These are phyloP conservation scores for Flaveria brownii DNA, from an alignment of 129 eudicot species.

Conservation along the genomic window DNA sequence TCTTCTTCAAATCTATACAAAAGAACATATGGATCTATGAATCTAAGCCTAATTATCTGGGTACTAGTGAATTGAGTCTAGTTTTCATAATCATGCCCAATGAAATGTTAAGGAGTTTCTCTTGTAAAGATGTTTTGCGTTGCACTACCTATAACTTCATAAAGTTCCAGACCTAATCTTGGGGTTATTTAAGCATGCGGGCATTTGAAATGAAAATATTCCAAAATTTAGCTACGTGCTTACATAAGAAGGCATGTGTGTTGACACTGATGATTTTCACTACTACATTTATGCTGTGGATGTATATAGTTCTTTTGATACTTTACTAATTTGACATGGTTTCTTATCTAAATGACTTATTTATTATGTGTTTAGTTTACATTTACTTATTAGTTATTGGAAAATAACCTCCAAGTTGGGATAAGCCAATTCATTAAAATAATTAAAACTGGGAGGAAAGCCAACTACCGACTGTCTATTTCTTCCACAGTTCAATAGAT, in stretches of 20 bases:
- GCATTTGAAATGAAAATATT: background rate
- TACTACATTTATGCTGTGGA: background rate
- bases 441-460: background rate
- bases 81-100: background rate
- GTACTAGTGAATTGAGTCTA: background rate
- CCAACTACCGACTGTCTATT: background rate
- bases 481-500: background rate
- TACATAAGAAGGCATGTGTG: background rate
- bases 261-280: background rate
- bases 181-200: background rate
- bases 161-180: background rate
- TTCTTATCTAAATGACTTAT: background rate
- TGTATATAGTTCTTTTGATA: background rate
- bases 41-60: background rate
- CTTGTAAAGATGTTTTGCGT: background rate
- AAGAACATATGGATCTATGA: background rate
- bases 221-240: background rate
- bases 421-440: background rate
- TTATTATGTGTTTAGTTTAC: too few species aligned
- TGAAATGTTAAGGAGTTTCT: background rate
- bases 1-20: background rate
- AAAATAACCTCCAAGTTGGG: slow-evolving; percentile 8
- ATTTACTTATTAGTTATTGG: background rate
- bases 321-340: background rate
- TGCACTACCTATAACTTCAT: background rate